phyloP scores from a whole-genome alignment of 2,329 filamentous ascomycete species.

The Xylariaceae sp. region DNA sequence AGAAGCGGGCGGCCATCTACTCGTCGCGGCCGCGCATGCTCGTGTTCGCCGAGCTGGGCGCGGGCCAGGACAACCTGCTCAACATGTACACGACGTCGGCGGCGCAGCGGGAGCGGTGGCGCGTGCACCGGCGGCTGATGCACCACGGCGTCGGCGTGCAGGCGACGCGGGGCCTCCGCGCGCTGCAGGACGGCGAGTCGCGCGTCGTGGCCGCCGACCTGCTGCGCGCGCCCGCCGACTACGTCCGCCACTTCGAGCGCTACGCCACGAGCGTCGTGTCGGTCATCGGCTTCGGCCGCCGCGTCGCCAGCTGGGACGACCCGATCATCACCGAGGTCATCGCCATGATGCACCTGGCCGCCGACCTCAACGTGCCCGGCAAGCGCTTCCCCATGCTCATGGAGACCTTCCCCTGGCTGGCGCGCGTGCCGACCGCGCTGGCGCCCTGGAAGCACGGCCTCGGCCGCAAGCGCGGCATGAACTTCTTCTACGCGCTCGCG shows the following conservation, averaged over 20 bases:
- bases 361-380: constrained; percentile 45
- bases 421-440: constrained; percentile 39
- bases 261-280: constrained; percentile 46
- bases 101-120: constrained; percentile 34
- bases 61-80: constrained; percentile 34
- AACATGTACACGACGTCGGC: constrained; percentile 34
- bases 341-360: constrained; percentile 48
- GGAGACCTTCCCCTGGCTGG: constrained; percentile 45
- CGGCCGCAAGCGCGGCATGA: constrained; percentile 36
- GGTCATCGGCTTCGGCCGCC: constrained; percentile 49
- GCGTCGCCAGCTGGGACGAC: constrained; percentile 42
- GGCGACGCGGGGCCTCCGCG: constrained; percentile 44
- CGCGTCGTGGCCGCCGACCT: constrained; percentile 45
- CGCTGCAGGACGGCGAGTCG: constrained; percentile 52
- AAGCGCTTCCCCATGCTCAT: constrained; percentile 50
- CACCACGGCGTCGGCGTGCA: constrained; percentile 46
- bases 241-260: constrained; percentile 46
- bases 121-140: constrained; percentile 41
- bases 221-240: constrained; percentile 34
- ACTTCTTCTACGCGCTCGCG: constrained; percentile 46
- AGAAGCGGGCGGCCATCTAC: constrained; percentile 44
- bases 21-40: constrained; percentile 42
- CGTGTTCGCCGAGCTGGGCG: constrained; percentile 38
- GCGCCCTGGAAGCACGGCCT: constrained; percentile 44
- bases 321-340: constrained; percentile 55